phyloP scores from a whole-genome alignment of 164 flowering plant genomes.

The Malania oleifera region DNA sequence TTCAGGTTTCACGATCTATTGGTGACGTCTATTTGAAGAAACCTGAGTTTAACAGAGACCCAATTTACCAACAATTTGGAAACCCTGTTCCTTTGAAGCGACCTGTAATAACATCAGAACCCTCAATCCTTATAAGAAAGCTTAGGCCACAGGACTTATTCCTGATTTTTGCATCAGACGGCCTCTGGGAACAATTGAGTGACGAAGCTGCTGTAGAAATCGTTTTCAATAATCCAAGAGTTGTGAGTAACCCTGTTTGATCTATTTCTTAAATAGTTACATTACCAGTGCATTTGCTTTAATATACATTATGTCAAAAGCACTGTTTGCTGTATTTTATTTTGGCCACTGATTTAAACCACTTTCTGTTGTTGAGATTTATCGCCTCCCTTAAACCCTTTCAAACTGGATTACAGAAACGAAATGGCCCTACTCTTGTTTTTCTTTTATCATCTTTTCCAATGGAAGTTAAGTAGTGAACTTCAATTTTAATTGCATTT shows the following conservation, averaged over 20 bases:
- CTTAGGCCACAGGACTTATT: constrained; percentile 42
- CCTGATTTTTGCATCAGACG: constrained; percentile 57
- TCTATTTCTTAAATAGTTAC: background rate
- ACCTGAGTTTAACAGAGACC: constrained; percentile 45
- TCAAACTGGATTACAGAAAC: background rate
- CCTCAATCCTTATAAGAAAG: constrained; percentile 40
- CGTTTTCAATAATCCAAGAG: constrained; percentile 52
- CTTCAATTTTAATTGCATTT: too few species aligned
- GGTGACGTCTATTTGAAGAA: constrained; percentile 61
- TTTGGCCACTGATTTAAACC: background rate
- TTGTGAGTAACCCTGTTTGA: constrained; percentile 31
- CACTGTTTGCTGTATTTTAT: background rate
- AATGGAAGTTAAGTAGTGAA: too few species aligned
- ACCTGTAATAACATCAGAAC: constrained; percentile 54
- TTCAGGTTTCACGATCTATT: constrained; percentile 62
- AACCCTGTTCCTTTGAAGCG: constrained; percentile 36
- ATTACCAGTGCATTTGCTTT: background rate
- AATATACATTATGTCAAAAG: too few species aligned
- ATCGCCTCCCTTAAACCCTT: background rate
- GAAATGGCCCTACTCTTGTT: background rate
- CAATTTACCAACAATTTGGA: constrained; percentile 38
- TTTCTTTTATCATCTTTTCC: too few species aligned
- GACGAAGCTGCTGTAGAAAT: constrained; percentile 55
- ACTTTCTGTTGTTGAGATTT: background rate
- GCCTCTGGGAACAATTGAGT: constrained; percentile 57